Conservation (phyloP, 1,139 yeast genomes). For the Citeromyces siamensis region DNA sequence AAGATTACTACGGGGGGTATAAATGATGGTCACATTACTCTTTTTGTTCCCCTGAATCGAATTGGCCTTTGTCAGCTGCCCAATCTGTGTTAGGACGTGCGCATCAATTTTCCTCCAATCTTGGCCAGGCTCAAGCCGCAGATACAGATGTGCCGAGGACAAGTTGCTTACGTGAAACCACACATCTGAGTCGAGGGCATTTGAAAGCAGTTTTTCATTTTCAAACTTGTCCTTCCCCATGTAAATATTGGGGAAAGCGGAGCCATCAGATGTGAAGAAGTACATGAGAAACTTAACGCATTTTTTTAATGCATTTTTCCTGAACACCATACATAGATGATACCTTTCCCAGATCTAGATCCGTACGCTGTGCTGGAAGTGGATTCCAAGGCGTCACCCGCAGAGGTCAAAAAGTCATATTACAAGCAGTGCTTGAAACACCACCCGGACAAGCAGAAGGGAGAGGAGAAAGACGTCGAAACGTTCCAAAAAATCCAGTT, state of each 20-base stretch:
- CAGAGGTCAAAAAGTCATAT: constrained; percentile 59
- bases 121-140: constrained; percentile 35
- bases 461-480: constrained; percentile 15
- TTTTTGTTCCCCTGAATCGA: constrained; percentile 71
- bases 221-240: constrained; percentile 75
- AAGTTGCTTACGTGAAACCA: constrained; percentile 84
- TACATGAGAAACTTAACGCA: too few species aligned
- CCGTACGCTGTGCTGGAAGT: constrained; percentile 55
- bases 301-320: too few species aligned
- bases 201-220: constrained; percentile 61
- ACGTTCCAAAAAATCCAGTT: constrained; percentile 62
- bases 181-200: constrained; percentile 56
- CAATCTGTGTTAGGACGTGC: constrained; percentile 43
- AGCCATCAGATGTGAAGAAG: not conserved
- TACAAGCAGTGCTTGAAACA: constrained; percentile 53
- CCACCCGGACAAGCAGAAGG: constrained; percentile 67
- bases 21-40: constrained; percentile 56
- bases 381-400: constrained; percentile 26
- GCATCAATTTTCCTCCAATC: constrained; percentile 40
- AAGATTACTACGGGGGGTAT: constrained; percentile 69
- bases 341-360: constrained; percentile 44
- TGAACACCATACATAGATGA: too few species aligned
- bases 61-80: constrained; percentile 70
- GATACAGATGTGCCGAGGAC: constrained; percentile 75
- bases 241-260: constrained; percentile 22